These are phyloP conservation scores for Glaciozyma martinii DNA, from an alignment of 768 basidiomycete species.

Conservation along the genomic window DNA sequence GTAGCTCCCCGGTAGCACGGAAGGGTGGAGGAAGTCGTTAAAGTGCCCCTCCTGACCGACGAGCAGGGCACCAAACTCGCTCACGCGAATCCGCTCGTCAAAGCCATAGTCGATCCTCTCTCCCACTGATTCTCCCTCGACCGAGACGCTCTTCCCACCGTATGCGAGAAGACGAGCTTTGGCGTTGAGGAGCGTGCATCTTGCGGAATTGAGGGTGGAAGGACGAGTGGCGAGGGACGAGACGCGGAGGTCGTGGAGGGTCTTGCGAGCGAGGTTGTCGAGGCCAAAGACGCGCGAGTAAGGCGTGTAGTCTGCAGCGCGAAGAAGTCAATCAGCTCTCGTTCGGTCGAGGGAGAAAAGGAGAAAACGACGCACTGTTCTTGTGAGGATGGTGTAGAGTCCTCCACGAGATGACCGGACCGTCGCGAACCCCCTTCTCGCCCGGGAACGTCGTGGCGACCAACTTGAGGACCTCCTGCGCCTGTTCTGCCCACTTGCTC, in stretches of 20 bases:
- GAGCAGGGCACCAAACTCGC: slow-evolving; percentile 28
- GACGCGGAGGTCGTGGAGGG: slow-evolving; percentile 27
- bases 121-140: not conserved
- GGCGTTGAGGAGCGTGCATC: slow-evolving; percentile 1
- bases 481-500: slow-evolving; percentile 14
- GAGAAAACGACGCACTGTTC: slow-evolving; percentile 15
- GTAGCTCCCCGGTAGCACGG: slow-evolving; percentile 19
- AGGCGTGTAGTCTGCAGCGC: slow-evolving; percentile 21
- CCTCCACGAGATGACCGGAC: slow-evolving; percentile 26
- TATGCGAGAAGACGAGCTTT: slow-evolving; percentile 11
- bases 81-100: slow-evolving; percentile 26
- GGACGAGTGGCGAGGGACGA: slow-evolving; percentile 24
- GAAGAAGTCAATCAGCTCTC: no score
- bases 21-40: slow-evolving; percentile 27
- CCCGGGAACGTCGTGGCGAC: slow-evolving; percentile 24
- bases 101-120: slow-evolving; percentile 22
- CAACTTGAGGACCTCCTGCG: slow-evolving; percentile 14
- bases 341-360: fast-evolving
- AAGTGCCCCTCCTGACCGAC: slow-evolving; percentile 26
- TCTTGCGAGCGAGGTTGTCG: slow-evolving; percentile 25
- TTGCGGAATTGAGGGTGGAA: slow-evolving; percentile 8
- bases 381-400: slow-evolving; percentile 26
- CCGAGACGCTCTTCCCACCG: not conserved
- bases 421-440: slow-evolving; percentile 11
- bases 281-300: slow-evolving; percentile 23